Conservation (phyloP, 2,329 filamentous ascomycete genomes). For the Botrytis aclada region DNA sequence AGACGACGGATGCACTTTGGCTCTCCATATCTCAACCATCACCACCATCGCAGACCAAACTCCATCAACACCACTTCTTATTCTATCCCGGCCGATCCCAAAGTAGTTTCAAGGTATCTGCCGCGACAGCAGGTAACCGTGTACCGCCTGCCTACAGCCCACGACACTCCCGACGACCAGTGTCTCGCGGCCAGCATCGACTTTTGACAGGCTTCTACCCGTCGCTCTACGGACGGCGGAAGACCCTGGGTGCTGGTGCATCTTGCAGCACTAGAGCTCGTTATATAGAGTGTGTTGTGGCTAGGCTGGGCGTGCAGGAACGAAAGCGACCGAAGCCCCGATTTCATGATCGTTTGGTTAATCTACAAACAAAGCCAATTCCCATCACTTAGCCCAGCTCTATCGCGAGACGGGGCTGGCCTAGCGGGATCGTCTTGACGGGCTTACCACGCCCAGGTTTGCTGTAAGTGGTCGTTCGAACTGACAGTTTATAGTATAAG, state of each 20-base stretch:
- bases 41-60: conserved; percentile 1
- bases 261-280: conserved; percentile 7
- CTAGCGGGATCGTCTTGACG: conserved; percentile 1
- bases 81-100: background rate
- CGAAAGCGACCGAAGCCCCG: conserved; percentile 4
- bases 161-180: conserved; percentile 6
- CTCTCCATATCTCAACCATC: background rate
- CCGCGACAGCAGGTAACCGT: conserved; percentile 3
- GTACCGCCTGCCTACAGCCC: conserved; percentile 5
- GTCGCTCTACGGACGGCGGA: conserved; percentile 5
- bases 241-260: conserved; percentile 5
- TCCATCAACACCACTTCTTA: background rate
- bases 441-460: background rate
- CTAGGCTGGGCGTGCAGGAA: conserved; percentile 6
- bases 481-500: conserved; percentile 7
- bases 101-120: background rate
- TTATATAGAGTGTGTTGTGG: conserved; percentile 6
- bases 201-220: conserved; percentile 14
- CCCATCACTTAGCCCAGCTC: conserved; percentile 7
- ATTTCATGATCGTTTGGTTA: background rate
- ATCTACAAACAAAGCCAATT: conserved; percentile 2
- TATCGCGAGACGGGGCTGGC: background rate
- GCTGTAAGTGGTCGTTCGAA: background rate
- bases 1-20: background rate
- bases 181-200: conserved; percentile 9